Evolutionary conservation across 805 yeast genomes (phyloP).

Genomic region (Metschnikowia cerradonensis): DNA sequence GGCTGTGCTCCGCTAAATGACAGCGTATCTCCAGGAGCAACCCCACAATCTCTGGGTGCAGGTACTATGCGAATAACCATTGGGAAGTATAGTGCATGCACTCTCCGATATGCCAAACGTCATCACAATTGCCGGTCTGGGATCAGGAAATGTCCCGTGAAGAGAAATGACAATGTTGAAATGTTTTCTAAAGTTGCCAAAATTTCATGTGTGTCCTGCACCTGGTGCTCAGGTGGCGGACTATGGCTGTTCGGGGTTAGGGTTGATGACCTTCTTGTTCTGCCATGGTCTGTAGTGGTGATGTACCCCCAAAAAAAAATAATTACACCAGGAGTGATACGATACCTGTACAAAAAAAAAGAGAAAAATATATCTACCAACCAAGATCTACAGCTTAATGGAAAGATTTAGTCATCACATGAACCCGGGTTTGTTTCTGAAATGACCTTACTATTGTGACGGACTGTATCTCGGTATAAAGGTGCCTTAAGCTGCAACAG

Average conservation of each 20-base stretch:
- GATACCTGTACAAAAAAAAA: no score
- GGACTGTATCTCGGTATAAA: background rate
- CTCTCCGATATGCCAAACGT: background rate
- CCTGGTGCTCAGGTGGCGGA: no score
- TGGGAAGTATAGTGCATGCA: background rate
- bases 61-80: background rate
- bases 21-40: background rate
- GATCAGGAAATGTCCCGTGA: background rate
- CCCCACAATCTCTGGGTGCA: constrained; percentile 1
- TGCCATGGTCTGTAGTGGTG: background rate
- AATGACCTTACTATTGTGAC: background rate
- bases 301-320: no score
- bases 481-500: constrained; percentile 2
- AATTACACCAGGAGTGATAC: no score
- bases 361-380: background rate
- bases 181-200: no score
- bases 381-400: background rate
- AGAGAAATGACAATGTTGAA: background rate
- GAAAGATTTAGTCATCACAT: background rate
- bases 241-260: background rate
- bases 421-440: no score
- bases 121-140: background rate
- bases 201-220: no score
- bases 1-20: background rate
- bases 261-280: background rate